These are phyloP conservation scores for Mycosphaerella arachidis DNA, from an alignment of 2,329 filamentous ascomycete genomes.

Conservation along the genomic window DNA sequence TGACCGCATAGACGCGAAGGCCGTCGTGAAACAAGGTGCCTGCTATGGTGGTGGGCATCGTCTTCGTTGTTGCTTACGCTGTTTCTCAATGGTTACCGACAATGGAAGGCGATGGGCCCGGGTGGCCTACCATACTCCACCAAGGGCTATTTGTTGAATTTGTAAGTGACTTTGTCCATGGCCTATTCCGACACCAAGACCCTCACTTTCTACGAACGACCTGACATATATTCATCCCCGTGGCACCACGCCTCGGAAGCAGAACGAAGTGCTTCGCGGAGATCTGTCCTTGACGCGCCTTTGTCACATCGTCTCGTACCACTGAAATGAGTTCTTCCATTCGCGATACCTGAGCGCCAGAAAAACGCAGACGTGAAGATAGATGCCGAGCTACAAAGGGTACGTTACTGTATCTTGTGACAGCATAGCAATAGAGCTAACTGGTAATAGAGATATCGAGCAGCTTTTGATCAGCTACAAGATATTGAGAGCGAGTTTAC, in stretches of 20 bases:
- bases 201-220: not conserved
- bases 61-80: not conserved
- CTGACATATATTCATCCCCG: not conserved
- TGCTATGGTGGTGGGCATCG: not conserved
- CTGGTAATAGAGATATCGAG: constrained; percentile 1
- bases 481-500: not conserved
- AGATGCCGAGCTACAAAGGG: not conserved
- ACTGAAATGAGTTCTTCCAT: not conserved
- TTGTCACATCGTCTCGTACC: not conserved
- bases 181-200: not conserved
- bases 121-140: not conserved
- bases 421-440: not conserved
- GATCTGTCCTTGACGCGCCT: not conserved
- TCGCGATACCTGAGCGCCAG: not conserved
- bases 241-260: not conserved
- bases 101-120: not conserved
- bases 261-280: not conserved
- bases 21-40: not conserved
- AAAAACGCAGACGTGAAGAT: not conserved
- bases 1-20: not conserved
- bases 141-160: not conserved
- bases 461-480: constrained; percentile 4
- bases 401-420: too few relatives aligned
- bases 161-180: not conserved
- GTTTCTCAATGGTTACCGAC: not conserved